Base-by-base conservation (phyloP, 176 grass and related monocot species). In the Musa schizocarpa region DNA sequence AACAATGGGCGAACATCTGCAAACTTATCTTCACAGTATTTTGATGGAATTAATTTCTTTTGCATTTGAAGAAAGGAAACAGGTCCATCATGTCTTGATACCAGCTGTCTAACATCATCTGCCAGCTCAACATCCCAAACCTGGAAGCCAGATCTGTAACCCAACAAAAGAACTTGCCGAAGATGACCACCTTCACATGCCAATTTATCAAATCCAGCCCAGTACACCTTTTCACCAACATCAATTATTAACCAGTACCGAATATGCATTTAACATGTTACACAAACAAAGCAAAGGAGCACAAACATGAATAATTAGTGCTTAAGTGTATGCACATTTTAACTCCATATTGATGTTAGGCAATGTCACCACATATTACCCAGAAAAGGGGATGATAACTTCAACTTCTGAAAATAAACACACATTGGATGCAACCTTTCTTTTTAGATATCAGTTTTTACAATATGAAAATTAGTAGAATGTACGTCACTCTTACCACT, bases 101-200 rank as follows among this genome's bases (percentile, higher is more conserved):
- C 93, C 48, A 96, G 77, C 79, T 92, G 93, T 69, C 87, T 89
- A 55, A 96, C 93, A 77, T 96, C 90, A 81, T 89, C 85, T 49
- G 93, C 86, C 63, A 88, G 85, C 63, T 96, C 90, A 50, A 96
- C 93, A 90, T 96, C 93, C 93, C 93, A 96, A 23, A 96, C 93
- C 83, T 96, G 87, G 79, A 92, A 96, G 63, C 93, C 93, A 68
- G 90, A 96, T 74, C 74, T 87, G 66, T 96, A 96, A 20, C 81
- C 85, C 49, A 96, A 76, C 25, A 96, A 74, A 79, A 96, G 85
- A 79, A 90, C 85, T 80, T 88, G 83, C 13, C 83, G 85, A 58
- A 78, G 54, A 21, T 76, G 54, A 21, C 82, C 86, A 78, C 65
- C 58, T 22, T 91, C 85, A 56, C 80, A 87, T 71, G 90, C 90